phyloP scores from a whole-genome alignment of 176 grass and related monocot species.

The Eragrostis curvula region DNA sequence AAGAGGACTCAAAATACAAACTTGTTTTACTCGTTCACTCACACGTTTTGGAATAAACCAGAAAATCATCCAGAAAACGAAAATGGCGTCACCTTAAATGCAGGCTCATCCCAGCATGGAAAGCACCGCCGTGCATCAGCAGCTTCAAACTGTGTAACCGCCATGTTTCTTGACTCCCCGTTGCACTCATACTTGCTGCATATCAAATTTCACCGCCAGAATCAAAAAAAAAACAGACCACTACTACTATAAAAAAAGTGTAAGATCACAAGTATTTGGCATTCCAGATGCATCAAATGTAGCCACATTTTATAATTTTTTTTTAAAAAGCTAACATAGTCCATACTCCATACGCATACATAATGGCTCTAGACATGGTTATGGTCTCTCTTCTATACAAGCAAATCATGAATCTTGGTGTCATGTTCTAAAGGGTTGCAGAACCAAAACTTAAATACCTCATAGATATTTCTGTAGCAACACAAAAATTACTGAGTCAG shows the following conservation, averaged over 20 bases:
- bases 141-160: conserved; percentile 83
- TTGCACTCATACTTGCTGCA: conserved; percentile 65
- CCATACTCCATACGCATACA: neutral
- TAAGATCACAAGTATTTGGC: neutral
- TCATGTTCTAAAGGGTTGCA: neutral
- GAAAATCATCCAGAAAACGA: conserved; percentile 15
- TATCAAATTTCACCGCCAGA: conserved; percentile 19
- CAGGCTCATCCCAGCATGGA: conserved; percentile 93
- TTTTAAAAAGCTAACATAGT: neutral
- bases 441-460: neutral
- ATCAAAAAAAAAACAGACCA: conserved; percentile 12
- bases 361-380: neutral
- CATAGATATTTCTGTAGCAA: neutral
- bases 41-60: neutral
- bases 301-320: neutral
- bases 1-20: conserved; percentile 16
- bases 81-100: conserved; percentile 56
- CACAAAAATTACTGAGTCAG: neutral
- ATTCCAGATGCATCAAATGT: neutral
- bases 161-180: conserved; percentile 72
- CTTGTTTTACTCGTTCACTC: neutral
- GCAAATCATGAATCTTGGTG: neutral
- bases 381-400: neutral
- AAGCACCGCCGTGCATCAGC: conserved; percentile 88
- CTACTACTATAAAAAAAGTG: neutral